A percentile compares a stretch with the other conserved stretches of the same genome.
Conservation (phyloP, 805 yeast genomes). For the Yamadazyma sp. region DNA sequence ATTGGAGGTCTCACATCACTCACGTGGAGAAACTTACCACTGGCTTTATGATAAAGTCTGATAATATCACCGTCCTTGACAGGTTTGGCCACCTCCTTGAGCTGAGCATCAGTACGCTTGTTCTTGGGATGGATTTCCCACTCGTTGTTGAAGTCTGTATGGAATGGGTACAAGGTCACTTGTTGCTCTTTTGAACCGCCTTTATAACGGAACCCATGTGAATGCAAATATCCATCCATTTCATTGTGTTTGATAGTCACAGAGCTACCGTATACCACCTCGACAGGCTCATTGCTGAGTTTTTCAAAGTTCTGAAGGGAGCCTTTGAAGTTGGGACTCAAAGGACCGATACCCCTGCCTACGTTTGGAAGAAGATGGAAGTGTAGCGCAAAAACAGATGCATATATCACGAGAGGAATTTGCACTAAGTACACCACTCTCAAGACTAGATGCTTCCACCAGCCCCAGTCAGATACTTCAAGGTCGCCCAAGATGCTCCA, state of each 20-base stretch:
- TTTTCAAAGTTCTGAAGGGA: conserved; percentile 46
- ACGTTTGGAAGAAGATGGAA: conserved; percentile 43
- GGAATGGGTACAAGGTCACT: conserved; percentile 67
- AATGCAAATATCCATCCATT: conserved; percentile 77
- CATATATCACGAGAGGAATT: conserved; percentile 60
- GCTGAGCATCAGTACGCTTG: conserved; percentile 39
- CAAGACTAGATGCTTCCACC: conserved; percentile 40
- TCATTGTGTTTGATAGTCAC: conserved; percentile 69
- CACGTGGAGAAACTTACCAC: conserved; percentile 70
- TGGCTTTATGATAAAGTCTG: conserved; percentile 65
- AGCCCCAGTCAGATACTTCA: conserved; percentile 34
- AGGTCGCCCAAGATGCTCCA: conserved; percentile 78
- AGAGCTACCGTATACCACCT: conserved; percentile 69
- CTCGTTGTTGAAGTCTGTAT: conserved; percentile 60
- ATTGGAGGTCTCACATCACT: conserved; percentile 76
- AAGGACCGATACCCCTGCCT: conserved; percentile 60
- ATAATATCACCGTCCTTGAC: conserved; percentile 58
- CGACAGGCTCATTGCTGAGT: conserved; percentile 49
- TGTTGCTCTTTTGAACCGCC: conserved; percentile 75
- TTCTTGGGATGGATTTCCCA: conserved; percentile 50
- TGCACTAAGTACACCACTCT: conserved; percentile 45
- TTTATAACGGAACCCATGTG: conserved; percentile 64
- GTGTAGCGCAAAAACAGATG: conserved; percentile 57
- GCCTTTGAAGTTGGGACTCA: conserved; percentile 70
- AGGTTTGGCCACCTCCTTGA: conserved; percentile 30